These are phyloP conservation scores for Blastobotrys americana DNA, from an alignment of 805 yeast species.

Conservation along the genomic window DNA sequence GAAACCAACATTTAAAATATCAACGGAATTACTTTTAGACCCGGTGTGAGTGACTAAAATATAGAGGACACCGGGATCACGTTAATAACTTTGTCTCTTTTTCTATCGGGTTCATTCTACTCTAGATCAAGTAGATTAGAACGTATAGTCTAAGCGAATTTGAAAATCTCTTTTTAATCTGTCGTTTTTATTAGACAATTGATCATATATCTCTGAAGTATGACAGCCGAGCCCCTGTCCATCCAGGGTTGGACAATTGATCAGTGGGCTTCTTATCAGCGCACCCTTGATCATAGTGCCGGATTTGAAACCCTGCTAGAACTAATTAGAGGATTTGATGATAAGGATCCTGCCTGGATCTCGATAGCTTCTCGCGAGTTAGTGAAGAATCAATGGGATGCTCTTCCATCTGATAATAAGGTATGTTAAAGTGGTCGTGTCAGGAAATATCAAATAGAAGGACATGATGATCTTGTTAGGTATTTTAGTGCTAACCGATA, in stretches of 20 bases:
- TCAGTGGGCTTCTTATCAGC: constrained; percentile 72
- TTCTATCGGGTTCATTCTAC: too few relatives aligned
- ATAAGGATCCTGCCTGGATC: constrained; percentile 87
- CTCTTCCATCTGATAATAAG: constrained; percentile 41
- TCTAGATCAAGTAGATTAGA: too few relatives aligned
- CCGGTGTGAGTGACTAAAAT: too few relatives aligned
- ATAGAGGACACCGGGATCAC: too few relatives aligned
- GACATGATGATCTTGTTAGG: neutral
- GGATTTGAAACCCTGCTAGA: constrained; percentile 46
- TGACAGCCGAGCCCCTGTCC: constrained; percentile 14
- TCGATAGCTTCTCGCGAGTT: constrained; percentile 59
- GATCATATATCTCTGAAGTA: too few relatives aligned
- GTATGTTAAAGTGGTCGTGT: neutral
- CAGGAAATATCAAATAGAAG: neutral
- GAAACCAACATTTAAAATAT: too few relatives aligned
- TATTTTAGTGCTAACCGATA: constrained; percentile 10
- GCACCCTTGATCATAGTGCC: constrained; percentile 49
- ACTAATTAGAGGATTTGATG: constrained; percentile 28
- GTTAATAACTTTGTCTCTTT: too few relatives aligned
- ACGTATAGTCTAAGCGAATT: too few relatives aligned
- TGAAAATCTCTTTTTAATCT: too few relatives aligned
- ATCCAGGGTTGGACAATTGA: constrained; percentile 65
- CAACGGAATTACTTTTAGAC: too few relatives aligned
- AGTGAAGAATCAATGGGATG: constrained; percentile 68
- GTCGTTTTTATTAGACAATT: too few relatives aligned